Evolutionary conservation across 2,329 filamentous ascomycete species (phyloP).

Genomic region (Sporothrix protearum): DNA sequence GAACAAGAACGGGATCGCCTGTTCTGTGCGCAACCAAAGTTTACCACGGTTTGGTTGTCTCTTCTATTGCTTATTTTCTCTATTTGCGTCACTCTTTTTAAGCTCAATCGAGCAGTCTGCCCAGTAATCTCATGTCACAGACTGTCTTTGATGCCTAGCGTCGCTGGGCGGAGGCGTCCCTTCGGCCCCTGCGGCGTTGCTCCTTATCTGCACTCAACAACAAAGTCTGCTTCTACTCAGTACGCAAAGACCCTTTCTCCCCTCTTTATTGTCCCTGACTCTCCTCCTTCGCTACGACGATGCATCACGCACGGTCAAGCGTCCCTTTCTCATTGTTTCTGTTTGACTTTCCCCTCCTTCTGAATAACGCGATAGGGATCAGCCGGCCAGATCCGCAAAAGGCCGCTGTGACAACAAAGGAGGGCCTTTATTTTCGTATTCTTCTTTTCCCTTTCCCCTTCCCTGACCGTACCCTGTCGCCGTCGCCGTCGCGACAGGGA

Average conservation of each 20-base stretch:
- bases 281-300: background rate
- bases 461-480: background rate
- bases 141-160: background rate
- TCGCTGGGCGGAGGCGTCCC: background rate
- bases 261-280: background rate
- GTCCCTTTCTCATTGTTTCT: background rate
- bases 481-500: background rate
- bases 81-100: background rate
- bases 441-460: too few relatives aligned
- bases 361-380: constrained; percentile 16
- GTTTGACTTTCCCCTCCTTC: background rate
- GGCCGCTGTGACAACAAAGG: background rate
- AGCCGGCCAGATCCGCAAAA: constrained; percentile 19
- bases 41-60: constrained; percentile 12
- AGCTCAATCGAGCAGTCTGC: background rate
- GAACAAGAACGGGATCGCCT: background rate
- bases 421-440: background rate
- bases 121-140: too few relatives aligned
- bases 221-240: too few relatives aligned
- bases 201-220: background rate
- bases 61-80: too few relatives aligned
- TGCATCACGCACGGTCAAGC: background rate
- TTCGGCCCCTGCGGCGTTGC: too few relatives aligned
- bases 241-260: background rate
- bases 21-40: constrained; percentile 19